These are phyloP conservation scores for Knoxdaviesia proteae DNA, from an alignment of 2,329 filamentous ascomycete species.

Conservation along the genomic window DNA sequence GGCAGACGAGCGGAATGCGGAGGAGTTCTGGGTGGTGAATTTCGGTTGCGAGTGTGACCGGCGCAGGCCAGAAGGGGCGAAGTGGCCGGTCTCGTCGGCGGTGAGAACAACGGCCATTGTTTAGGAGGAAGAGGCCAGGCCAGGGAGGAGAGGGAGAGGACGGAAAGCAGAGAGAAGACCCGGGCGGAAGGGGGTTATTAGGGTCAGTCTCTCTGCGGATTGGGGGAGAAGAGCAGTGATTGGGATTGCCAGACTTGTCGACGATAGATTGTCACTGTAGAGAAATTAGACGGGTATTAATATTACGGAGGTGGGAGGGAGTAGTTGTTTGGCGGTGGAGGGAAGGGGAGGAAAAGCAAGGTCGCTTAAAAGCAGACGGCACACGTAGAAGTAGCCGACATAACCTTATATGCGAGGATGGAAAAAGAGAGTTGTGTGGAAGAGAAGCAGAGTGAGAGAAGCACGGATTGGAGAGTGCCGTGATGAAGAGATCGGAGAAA, in stretches of 20 bases:
- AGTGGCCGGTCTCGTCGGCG: slow-evolving; percentile 36
- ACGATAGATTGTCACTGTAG: no score
- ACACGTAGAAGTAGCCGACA: no score
- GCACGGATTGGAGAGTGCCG: not conserved
- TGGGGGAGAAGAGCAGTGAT: no score
- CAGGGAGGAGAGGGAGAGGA: not conserved
- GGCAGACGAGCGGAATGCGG: slow-evolving; percentile 3
- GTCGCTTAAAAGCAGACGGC: no score
- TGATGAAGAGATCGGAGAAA: not conserved
- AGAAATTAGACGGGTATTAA: no score
- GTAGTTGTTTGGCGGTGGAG: no score
- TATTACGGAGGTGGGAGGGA: no score
- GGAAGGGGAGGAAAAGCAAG: no score
- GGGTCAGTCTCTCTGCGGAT: no score
- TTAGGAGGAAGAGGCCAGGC: slow-evolving; percentile 1
- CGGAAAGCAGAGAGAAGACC: not conserved
- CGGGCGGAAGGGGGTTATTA: no score
- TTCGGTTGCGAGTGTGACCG: slow-evolving; percentile 41
- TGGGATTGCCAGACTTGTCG: no score
- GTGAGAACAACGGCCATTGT: slow-evolving; percentile 35
- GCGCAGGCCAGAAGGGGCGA: slow-evolving; percentile 27
- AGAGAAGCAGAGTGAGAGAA: not conserved
- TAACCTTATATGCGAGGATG: no score
- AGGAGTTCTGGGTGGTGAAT: slow-evolving; percentile 17
- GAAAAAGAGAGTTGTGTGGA: not conserved